Evolutionary conservation across 176 grass and related monocot genomes (phyloP), one percentile per base, ranked within the genome.

Genomic region (Aegilops bicornis): DNA sequence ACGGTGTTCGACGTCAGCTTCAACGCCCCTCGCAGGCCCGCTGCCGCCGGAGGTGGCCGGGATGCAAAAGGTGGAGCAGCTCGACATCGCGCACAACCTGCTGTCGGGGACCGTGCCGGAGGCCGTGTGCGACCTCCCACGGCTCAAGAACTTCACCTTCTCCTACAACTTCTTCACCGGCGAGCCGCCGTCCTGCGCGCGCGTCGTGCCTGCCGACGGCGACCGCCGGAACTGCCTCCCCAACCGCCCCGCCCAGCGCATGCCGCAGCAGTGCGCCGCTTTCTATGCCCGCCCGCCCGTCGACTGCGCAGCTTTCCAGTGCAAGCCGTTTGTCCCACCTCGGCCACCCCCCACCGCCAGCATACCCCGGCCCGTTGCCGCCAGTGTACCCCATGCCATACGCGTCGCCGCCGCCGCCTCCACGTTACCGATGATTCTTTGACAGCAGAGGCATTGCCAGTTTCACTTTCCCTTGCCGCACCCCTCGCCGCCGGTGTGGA

Each of bases 391-490:
- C 86, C 78, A 70, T 98, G 68, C 86, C 89, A 33, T 98, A 98
- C 77, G 86, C 91, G 0, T 98, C 96, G 68, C 96, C 96, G 33
- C 97, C 97, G 11, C 97, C 97, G 3, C 97, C 97, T 6, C 80
- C 91, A 24, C 89, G 61, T 10, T 86, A 96, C 86, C 79, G 86
- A 89, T 87, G 83, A 85, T 92, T 79, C 59, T 47, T 17, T n/a
- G 13, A 47, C 43, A n/a, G 3, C 22, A 42, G 2, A 23, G 40
- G 56, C 66, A 43, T 52, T 15, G 35, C 17, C 64, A 17, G 66
- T 71, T 73, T 22, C 80, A 79, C 73, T 75, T 78, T 50, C 11
- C 22, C 43, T 84, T 33, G 27, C 70, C 20, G 47, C 64, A 54
- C n/a, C 27, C 82, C 39, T 39, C 27, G 37, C 14, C 58, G 10